Conservation (phyloP, 129 eudicot species). For the Saposhnikovia divaricata region DNA sequence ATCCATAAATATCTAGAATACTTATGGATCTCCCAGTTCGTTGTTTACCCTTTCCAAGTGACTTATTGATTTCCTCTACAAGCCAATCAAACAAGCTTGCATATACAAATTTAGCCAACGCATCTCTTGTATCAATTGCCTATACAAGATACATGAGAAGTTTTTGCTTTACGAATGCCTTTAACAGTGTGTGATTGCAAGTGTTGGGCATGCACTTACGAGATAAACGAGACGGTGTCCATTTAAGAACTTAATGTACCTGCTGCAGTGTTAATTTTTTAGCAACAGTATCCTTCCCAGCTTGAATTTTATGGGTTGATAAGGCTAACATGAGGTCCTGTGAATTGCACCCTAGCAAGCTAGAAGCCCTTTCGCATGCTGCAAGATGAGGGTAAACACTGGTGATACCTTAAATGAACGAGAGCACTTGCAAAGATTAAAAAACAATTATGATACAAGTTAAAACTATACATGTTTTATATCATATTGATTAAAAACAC, state of each 20-base stretch:
- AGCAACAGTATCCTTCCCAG: conserved; percentile 50
- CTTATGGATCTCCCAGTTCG: conserved; percentile 7
- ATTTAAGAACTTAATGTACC: conserved; percentile 28
- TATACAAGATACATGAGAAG: conserved; percentile 1
- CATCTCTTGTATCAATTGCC: conserved; percentile 8
- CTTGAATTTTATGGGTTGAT: conserved; percentile 54
- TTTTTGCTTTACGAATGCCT: neutral
- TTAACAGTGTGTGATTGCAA: neutral
- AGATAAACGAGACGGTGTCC: neutral
- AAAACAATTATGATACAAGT: neutral
- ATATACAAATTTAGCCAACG: neutral
- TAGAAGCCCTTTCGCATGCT: conserved; percentile 73
- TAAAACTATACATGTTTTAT: neutral
- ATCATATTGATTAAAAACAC: neutral
- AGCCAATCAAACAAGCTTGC: conserved; percentile 10
- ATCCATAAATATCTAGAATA: conserved; percentile 4
- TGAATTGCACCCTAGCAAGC: conserved; percentile 67
- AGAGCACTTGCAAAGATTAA: neutral
- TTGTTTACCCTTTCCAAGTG: conserved; percentile 2
- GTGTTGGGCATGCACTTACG: neutral
- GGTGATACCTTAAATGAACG: neutral
- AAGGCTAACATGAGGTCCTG: conserved; percentile 56
- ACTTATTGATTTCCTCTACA: conserved; percentile 3
- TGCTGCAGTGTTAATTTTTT: conserved; percentile 61
- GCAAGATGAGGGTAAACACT: conserved; percentile 7